Percentiles rank a stretch among this genome's conserved stretches.
These are phyloP conservation scores for Podaxis sp. DNA, from an alignment of 768 basidiomycete species.

Conservation along the genomic window DNA sequence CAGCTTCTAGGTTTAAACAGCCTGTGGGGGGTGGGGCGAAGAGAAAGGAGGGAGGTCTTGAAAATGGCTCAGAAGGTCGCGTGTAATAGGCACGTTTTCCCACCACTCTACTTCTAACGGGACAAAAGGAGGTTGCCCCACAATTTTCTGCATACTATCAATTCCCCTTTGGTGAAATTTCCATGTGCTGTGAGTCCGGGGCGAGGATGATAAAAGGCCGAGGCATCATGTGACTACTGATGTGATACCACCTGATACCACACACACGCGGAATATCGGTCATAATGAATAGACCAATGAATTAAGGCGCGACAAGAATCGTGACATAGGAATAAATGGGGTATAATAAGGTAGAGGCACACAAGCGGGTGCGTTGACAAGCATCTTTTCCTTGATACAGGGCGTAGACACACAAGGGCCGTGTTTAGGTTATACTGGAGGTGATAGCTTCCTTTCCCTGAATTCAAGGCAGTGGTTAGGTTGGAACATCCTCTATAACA, in stretches of 20 bases:
- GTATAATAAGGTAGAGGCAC: neutral
- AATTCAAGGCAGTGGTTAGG: neutral
- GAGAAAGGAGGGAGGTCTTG: neutral
- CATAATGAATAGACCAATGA: neutral
- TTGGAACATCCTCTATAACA: no score
- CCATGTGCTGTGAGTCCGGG: neutral
- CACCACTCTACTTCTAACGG: neutral
- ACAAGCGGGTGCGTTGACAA: neutral
- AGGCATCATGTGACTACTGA: neutral
- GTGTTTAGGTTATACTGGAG: neutral
- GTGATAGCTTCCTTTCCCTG: slow-evolving; percentile 13
- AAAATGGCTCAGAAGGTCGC: neutral
- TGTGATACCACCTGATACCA: neutral
- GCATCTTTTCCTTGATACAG: neutral
- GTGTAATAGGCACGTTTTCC: neutral
- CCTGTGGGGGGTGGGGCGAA: neutral
- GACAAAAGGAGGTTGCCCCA: neutral
- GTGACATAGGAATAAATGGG: neutral
- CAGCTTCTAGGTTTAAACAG: neutral
- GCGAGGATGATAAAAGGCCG: neutral
- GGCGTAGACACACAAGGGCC: neutral
- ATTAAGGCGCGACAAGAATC: neutral
- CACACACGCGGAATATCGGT: neutral
- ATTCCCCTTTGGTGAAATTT: neutral
- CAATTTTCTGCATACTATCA: neutral